Evolutionary conservation across 2,329 filamentous ascomycete species (phyloP), one percentile per base, ranked within the genome.

Genomic region (Talaromyces sp.): DNA sequence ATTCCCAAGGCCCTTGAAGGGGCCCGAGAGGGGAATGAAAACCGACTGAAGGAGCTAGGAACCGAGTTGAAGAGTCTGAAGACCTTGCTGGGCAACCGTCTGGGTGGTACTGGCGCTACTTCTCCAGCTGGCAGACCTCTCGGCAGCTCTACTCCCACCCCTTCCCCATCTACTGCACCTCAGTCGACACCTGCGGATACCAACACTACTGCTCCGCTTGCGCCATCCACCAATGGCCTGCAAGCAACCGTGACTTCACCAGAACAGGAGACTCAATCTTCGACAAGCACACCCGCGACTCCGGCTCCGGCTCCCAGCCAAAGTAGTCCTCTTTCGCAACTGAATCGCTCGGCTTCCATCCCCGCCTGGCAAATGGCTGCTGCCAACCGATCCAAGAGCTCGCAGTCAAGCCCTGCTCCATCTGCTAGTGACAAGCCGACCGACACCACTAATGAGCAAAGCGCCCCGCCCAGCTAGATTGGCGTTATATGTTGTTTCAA

Each of bases 51-150:
- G 72, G 94, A 97, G 65, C 84, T 99, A 61, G 89, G 90, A 61
- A 83, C 81, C 6, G 94, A 99, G 74, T 80, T 99, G 65, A 91
- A 89, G 78, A 97, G 92, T 70, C 78, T 99, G 65, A 97, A 97
- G 82, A 89, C 90, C 2, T 80, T 99, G 48, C 85, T 99, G 46
- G 80, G 80, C 30, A 88, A 86, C 70, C 76, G 85, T 39, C 79
- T 87, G 40, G 75, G 77, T 57, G 70, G 65, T 52, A 60, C 65
- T 50, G 62, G 67, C 32, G 65, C 65, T 49, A 55, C 69, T 46
- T 69, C 74, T 40, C 59, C 63, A 10, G 56, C 69, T 42, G 67
- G 68, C 30, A 66, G 69, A 20, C 63, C 68, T 49, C 54, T 68
- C 41, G 64, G 65, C 17, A 58, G 52, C 57, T 54, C 66, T 36